A percentile compares a stretch with the other conserved stretches of the same genome.
These are phyloP conservation scores for Abelmoschus esculentus DNA, from an alignment of 345 rosid species.

Conservation along the genomic window DNA sequence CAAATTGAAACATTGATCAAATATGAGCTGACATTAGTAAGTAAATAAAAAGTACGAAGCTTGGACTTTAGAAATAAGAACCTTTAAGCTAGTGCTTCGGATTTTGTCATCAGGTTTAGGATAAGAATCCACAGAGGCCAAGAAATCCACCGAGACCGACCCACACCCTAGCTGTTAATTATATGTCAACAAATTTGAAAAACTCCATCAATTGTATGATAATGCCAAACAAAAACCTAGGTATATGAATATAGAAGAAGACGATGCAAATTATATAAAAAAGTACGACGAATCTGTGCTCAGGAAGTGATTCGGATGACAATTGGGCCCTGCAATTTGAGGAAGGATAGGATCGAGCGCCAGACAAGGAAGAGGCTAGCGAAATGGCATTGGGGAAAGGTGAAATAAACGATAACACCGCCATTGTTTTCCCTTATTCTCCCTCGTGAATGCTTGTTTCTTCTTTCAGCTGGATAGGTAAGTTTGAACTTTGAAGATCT, in stretches of 20 bases:
- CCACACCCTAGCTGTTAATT: slow-evolving; percentile 67
- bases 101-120: slow-evolving; percentile 89
- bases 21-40: neutral
- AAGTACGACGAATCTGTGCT: slow-evolving; percentile 25
- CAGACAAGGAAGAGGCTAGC: neutral
- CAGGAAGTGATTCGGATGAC: slow-evolving; percentile 24
- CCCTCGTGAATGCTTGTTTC: neutral
- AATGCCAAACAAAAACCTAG: neutral
- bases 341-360: neutral
- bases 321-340: slow-evolving; percentile 36
- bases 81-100: slow-evolving; percentile 72
- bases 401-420: neutral
- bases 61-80: neutral
- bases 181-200: neutral
- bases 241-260: neutral
- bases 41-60: neutral
- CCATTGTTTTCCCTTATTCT: neutral
- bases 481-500: neutral
- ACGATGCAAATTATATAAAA: slow-evolving; percentile 1
- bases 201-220: neutral
- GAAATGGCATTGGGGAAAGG: slow-evolving; percentile 13
- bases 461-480: neutral
- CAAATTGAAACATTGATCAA: too few relatives aligned
- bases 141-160: slow-evolving; percentile 44
- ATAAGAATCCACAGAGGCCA: slow-evolving; percentile 66